Conservation (phyloP, 1,284 basidiomycete genomes). For the Heterobasidion irregulare region DNA sequence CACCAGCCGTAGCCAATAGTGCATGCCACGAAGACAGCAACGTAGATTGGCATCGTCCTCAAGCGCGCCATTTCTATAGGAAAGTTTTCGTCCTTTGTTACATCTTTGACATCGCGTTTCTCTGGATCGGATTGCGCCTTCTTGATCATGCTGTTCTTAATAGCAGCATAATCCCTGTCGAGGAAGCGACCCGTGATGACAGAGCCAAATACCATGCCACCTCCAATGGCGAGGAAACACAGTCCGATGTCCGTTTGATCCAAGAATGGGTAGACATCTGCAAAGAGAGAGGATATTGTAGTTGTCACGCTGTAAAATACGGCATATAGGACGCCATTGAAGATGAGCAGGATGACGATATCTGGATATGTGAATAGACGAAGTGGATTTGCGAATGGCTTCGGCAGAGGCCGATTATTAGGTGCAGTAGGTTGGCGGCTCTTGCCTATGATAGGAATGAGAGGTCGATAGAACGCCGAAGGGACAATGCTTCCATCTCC, state of each 20-base stretch:
- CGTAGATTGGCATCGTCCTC: constrained; percentile 31
- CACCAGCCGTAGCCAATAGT: constrained; percentile 62
- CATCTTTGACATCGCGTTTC: constrained; percentile 16
- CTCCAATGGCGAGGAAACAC: constrained; percentile 63
- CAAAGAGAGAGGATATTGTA: constrained; percentile 58
- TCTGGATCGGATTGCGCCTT: constrained; percentile 16
- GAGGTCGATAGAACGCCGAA: constrained; percentile 37
- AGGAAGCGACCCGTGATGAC: constrained; percentile 41
- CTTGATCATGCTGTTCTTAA: constrained; percentile 23
- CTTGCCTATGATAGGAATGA: constrained; percentile 46
- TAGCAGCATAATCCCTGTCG: constrained; percentile 44
- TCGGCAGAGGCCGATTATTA: constrained; percentile 21
- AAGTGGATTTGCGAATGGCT: constrained; percentile 47
- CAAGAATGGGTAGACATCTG: constrained; percentile 48
- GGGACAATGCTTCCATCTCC: constrained; percentile 51
- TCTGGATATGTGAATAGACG: constrained; percentile 50
- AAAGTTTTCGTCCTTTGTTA: constrained; percentile 31
- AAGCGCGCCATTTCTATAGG: constrained; percentile 53
- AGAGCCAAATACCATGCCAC: constrained; percentile 45
- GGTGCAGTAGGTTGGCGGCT: constrained; percentile 13
- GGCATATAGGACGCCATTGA: constrained; percentile 50
- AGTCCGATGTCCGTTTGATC: constrained; percentile 58
- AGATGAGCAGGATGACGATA: constrained; percentile 52
- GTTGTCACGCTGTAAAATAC: constrained; percentile 61
- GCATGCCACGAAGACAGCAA: constrained; percentile 30